These are phyloP conservation scores for Pyricularia grisea DNA, from an alignment of 2,329 filamentous ascomycete genomes.

Conservation along the genomic window DNA sequence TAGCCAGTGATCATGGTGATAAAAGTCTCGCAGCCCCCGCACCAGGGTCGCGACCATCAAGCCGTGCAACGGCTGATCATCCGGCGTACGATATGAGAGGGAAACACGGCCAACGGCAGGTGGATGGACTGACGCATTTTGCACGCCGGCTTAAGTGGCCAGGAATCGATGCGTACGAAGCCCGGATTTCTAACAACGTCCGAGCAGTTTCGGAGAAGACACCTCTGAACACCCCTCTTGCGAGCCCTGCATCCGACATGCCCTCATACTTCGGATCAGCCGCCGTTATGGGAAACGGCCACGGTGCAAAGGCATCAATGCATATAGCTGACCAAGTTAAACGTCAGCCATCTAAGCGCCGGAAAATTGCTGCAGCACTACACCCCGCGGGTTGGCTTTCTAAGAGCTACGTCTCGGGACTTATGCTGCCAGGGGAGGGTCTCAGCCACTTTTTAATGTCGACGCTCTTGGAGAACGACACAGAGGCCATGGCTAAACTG, in stretches of 20 bases:
- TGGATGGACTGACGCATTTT: constrained; percentile 54
- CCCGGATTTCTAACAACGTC: constrained; percentile 37
- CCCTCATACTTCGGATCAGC: constrained; percentile 37
- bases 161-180: constrained; percentile 41
- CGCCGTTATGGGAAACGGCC: constrained; percentile 12
- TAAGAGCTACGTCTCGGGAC: constrained; percentile 56
- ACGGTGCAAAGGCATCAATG: constrained; percentile 6
- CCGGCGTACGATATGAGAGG: constrained; percentile 42
- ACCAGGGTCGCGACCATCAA: constrained; percentile 3
- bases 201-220: constrained; percentile 28
- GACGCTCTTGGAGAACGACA: constrained; percentile 54
- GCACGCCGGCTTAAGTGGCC: constrained; percentile 55
- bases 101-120: constrained; percentile 47
- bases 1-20: constrained; percentile 25
- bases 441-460: constrained; percentile 57
- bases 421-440: constrained; percentile 55
- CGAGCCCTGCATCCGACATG: constrained; percentile 23
- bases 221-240: constrained; percentile 29
- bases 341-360: constrained; percentile 31
- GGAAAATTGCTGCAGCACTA: constrained; percentile 47
- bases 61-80: constrained; percentile 17
- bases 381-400: constrained; percentile 57
- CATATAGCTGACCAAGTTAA: constrained; percentile 12
- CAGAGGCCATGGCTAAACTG: constrained; percentile 45
- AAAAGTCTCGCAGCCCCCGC: constrained; percentile 22